Conservation (phyloP, 768 basidiomycete genomes). For the Leccinum olivaceopallidum region DNA sequence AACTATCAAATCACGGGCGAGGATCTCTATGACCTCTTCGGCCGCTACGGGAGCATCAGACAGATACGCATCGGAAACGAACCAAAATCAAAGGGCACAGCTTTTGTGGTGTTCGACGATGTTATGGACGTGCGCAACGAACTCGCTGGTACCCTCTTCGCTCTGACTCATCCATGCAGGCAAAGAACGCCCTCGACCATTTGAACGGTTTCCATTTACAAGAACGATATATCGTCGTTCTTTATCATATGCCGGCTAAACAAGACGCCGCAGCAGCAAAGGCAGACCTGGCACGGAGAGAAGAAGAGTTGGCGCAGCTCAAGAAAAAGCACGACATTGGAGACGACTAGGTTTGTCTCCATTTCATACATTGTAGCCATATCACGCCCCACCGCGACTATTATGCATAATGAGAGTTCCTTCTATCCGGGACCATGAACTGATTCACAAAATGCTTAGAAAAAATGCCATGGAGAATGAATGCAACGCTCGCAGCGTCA, state of each 20-base stretch:
- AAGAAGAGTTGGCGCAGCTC: slow-evolving; percentile 84
- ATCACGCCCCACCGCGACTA: slow-evolving; percentile 5
- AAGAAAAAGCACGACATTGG: slow-evolving; percentile 88
- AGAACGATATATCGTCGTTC: slow-evolving; percentile 96
- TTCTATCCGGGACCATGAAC: slow-evolving; percentile 6
- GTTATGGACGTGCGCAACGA: slow-evolving; percentile 81
- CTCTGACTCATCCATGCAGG: slow-evolving; percentile 47
- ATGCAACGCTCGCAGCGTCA: slow-evolving; percentile 13
- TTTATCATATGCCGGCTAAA: slow-evolving; percentile 98
- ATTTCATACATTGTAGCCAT: slow-evolving; percentile 13
- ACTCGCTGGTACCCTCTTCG: neutral
- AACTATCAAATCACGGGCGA: slow-evolving; percentile 92
- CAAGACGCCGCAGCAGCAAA: slow-evolving; percentile 93
- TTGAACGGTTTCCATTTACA: slow-evolving; percentile 97
- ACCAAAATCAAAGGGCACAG: slow-evolving; percentile 91
- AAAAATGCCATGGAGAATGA: slow-evolving; percentile 3
- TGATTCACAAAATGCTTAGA: slow-evolving; percentile 11
- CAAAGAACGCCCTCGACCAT: slow-evolving; percentile 95
- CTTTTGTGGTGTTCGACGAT: slow-evolving; percentile 95
- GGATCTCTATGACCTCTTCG: slow-evolving; percentile 96
- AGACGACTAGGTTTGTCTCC: slow-evolving; percentile 48
- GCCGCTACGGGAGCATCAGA: slow-evolving; percentile 94
- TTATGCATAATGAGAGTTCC: slow-evolving; percentile 12
- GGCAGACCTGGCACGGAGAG: slow-evolving; percentile 86
- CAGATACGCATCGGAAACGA: slow-evolving; percentile 94